Evolutionary conservation across 2,329 filamentous ascomycete genomes (phyloP), one percentile per base, ranked within the genome.

Genomic region (Fusarium metavorans): DNA sequence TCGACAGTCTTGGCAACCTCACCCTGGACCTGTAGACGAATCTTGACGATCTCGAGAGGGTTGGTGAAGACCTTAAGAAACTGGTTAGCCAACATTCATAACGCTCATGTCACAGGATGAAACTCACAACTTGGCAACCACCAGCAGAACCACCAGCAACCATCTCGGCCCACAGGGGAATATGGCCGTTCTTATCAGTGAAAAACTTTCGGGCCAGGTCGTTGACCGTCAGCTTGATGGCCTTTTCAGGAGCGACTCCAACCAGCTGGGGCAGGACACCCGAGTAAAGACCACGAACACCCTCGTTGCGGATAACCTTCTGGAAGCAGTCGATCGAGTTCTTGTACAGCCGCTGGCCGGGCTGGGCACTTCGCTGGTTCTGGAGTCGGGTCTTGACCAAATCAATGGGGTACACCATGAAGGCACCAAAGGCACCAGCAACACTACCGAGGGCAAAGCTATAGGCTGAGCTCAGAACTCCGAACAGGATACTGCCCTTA

Each of bases 351-450:
- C 93, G 88, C 83, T 98, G 93, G 67, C 97, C 97, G 1, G 95
- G 94, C 60, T 93, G 91, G 6, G 90, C 91, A 61, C 91, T 92
- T 76, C 97, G 91, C 87, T 99, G 97, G 86, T 99, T 99, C 85
- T 99, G 97, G 92, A 99, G 94, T 71, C 97, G 92, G 2, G 97
- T 99, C 90, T 99, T 99, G 83, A 99, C 97, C 71, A 99, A 87
- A 86, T 99, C 97, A 81, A 99, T 98, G 27, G 97, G 97, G 83
- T 99, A 99, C 64, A 99, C 97, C 95, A 99, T 98, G 83, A 99
- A 98, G 14, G 97, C 97, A 82, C 97, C 97, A 81, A 99, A 99
- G 11, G 97, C 97, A 84, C 97, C 97, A 9, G 97, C 97, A 77
- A 98, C 77, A 82, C 94, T 95, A 69, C 97, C 97, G 8, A 99